A percentile compares a stretch with the other conserved stretches of the same genome.
Conservation (phyloP, 306 rosid species). For the Astragalus glycyphyllos region DNA sequence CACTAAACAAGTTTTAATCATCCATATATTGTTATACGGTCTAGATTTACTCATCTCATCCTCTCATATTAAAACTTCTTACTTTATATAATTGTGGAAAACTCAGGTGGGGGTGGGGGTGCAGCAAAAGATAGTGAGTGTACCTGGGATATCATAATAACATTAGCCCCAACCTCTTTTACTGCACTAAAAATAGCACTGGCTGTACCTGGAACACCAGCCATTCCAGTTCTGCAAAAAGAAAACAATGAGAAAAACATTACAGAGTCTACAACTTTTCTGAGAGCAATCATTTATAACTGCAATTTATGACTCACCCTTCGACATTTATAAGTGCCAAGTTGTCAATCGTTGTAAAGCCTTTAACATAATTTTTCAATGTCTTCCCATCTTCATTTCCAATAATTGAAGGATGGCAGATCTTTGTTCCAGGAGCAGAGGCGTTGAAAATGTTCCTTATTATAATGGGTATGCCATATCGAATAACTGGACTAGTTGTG, state of each 20-base stretch:
- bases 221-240: conserved; percentile 92
- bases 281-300: no score
- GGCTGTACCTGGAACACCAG: conserved; percentile 99
- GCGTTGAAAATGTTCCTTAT: conserved; percentile 92
- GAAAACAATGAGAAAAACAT: conserved; percentile 31
- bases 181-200: conserved; percentile 85
- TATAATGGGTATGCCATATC: conserved; percentile 79
- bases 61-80: no score
- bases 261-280: conserved; percentile 9
- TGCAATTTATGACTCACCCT: conserved; percentile 71
- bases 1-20: no score
- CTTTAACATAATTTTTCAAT: conserved; percentile 76
- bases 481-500: conserved; percentile 94
- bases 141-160: conserved; percentile 99
- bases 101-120: conserved; percentile 6
- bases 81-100: no score
- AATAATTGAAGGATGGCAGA: conserved; percentile 62
- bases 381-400: conserved; percentile 58
- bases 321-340: conserved; percentile 95
- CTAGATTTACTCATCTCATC: no score
- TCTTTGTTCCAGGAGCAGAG: conserved; percentile 87
- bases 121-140: conserved; percentile 18
- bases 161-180: conserved; percentile 99
- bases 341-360: conserved; percentile 97
- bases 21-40: no score